These are phyloP conservation scores for Boletus sp. DNA, from an alignment of 768 basidiomycete species.

Conservation along the genomic window DNA sequence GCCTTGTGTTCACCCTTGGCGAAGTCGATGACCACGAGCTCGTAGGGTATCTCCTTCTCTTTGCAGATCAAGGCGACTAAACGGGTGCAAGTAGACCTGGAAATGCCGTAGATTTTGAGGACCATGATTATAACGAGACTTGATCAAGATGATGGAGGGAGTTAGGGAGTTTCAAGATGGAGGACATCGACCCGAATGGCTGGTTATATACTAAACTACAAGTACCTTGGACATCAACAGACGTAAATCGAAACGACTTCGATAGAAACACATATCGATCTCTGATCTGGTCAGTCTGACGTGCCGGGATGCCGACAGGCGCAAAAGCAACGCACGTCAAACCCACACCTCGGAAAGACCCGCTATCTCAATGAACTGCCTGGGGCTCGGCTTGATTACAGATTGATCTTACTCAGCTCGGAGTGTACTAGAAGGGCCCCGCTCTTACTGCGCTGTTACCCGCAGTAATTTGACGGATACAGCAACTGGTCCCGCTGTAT, in stretches of 20 bases:
- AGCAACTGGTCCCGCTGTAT: too few species aligned
- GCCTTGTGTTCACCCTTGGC: slow-evolving; percentile 45
- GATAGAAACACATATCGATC: too few species aligned
- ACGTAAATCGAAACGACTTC: neutral
- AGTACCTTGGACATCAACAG: neutral
- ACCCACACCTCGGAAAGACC: neutral
- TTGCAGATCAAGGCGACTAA: slow-evolving; percentile 50
- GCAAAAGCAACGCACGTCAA: neutral
- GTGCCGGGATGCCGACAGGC: neutral
- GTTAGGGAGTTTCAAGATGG: neutral
- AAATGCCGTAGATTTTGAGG: slow-evolving; percentile 36
- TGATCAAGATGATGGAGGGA: neutral
- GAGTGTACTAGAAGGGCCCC: too few species aligned
- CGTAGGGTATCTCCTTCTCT: slow-evolving; percentile 59
- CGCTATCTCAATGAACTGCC: neutral
- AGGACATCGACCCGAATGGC: neutral
- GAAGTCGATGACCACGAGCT: slow-evolving; percentile 45
- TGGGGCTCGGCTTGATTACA: too few species aligned
- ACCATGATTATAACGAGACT: slow-evolving; percentile 26
- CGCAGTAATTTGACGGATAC: too few species aligned
- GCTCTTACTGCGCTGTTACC: too few species aligned
- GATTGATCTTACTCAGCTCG: neutral
- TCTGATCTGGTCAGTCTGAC: too few species aligned
- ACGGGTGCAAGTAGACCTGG: slow-evolving; percentile 46
- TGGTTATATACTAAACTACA: neutral